phyloP scores from a whole-genome alignment of 192 early-diverging fungal species.

The Physocladia obscura region DNA sequence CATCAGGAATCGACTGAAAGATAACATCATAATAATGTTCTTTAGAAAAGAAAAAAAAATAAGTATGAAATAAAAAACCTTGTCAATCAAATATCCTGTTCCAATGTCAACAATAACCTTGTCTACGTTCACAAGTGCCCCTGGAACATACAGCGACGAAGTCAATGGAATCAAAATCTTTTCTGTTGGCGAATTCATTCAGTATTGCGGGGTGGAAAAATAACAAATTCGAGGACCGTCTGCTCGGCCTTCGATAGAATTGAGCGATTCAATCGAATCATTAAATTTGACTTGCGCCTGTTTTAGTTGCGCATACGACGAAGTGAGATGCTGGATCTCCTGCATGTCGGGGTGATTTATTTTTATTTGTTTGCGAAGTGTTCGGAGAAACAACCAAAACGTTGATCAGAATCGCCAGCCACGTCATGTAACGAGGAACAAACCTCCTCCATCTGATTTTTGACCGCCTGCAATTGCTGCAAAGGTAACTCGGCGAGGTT shows the following conservation, averaged over 20 bases:
- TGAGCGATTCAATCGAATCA: conserved; percentile 77
- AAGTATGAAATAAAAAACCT: conserved; percentile 52
- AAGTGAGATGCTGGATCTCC: conserved; percentile 84
- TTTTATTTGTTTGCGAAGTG: neutral
- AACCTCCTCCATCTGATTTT: conserved; percentile 83
- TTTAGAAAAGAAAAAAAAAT: neutral
- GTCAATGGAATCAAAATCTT: conserved; percentile 78
- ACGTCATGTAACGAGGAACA: neutral
- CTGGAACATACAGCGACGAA: conserved; percentile 84
- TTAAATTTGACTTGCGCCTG: conserved; percentile 82
- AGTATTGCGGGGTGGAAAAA: neutral
- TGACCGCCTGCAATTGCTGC: conserved; percentile 77
- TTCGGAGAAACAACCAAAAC: too few species aligned
- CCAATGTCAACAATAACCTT: conserved; percentile 94
- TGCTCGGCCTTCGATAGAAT: conserved; percentile 53
- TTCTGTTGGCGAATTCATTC: conserved; percentile 40
- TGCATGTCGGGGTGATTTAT: conserved; percentile 27
- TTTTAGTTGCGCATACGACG: conserved; percentile 83
- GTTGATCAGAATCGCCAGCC: neutral
- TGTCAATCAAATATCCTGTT: conserved; percentile 94
- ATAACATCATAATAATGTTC: too few species aligned
- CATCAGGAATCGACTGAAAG: conserved; percentile 73
- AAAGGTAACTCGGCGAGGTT: conserved; percentile 83
- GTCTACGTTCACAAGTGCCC: conserved; percentile 74
- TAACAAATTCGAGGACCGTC: conserved; percentile 31